Conservation (phyloP, 805 yeast species). For the Yarrowia sp. region DNA sequence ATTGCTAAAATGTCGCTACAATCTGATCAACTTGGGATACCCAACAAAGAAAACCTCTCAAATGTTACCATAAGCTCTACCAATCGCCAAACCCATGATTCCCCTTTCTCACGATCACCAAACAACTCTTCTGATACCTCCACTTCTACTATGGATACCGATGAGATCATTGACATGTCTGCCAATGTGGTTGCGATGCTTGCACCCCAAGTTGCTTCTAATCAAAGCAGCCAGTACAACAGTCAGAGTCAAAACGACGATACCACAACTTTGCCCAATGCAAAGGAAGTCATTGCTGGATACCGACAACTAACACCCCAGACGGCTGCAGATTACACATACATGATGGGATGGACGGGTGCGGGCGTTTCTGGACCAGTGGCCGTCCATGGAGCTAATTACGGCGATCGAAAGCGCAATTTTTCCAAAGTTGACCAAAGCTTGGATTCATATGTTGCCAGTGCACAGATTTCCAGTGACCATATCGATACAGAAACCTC, state of each 20-base stretch:
- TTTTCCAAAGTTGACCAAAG: neutral
- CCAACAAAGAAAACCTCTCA: neutral
- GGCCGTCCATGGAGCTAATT: neutral
- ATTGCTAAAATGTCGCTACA: conserved; percentile 15
- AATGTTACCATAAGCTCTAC: neutral
- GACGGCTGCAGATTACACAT: conserved; percentile 9
- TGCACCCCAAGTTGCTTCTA: neutral
- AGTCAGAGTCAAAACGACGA: conserved; percentile 10
- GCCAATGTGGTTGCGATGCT: neutral
- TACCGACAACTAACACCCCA: conserved; percentile 17
- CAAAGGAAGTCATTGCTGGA: neutral
- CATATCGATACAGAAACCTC: neutral
- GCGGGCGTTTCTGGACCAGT: neutral
- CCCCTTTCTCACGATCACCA: conserved; percentile 13
- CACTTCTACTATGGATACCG: neutral
- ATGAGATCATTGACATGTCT: neutral
- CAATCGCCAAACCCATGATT: neutral
- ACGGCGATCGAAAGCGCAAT: neutral
- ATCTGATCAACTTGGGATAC: neutral
- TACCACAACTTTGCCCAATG: neutral
- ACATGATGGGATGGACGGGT: conserved; percentile 13
- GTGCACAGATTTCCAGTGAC: neutral
- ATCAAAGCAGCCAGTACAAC: conserved; percentile 11
- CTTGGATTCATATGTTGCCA: neutral
- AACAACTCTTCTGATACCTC: conserved; percentile 5